phyloP scores from a whole-genome alignment of 306 rosid species.

The Comarum palustre region DNA sequence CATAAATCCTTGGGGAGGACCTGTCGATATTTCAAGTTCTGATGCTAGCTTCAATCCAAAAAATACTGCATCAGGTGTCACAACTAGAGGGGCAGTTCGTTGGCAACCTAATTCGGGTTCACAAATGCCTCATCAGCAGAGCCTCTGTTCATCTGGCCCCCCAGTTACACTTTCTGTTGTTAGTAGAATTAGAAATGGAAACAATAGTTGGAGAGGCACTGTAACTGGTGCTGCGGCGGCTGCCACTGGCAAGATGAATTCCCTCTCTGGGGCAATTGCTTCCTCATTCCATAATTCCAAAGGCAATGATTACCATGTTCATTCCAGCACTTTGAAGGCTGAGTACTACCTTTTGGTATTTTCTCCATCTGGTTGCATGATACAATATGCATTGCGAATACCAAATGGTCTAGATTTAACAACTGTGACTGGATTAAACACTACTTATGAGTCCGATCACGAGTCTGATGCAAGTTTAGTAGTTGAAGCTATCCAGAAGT shows the following conservation, averaged over 20 bases:
- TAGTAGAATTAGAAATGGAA: conserved; percentile 78
- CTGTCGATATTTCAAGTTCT: conserved; percentile 49
- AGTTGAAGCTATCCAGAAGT: conserved; percentile 84
- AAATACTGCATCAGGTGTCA: conserved; percentile 40
- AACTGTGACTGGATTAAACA: conserved; percentile 42
- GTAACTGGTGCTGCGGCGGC: conserved; percentile 96
- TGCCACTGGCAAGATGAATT: conserved; percentile 66
- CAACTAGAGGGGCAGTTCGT: conserved; percentile 35
- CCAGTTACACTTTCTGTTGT: conserved; percentile 78
- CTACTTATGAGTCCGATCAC: conserved; percentile 48
- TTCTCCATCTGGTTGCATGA: conserved; percentile 80
- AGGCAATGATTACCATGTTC: conserved; percentile 42
- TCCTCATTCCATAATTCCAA: conserved; percentile 66
- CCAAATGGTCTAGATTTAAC: conserved; percentile 43
- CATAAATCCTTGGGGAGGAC: conserved; percentile 84
- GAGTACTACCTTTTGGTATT: conserved; percentile 72
- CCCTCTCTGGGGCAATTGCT: conserved; percentile 75
- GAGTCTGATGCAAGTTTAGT: conserved; percentile 64
- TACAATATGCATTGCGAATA: conserved; percentile 62
- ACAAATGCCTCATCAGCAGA: conserved; percentile 52
- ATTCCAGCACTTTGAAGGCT: conserved; percentile 48
- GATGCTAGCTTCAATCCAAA: conserved; percentile 43
- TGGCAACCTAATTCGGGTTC: conserved; percentile 38
- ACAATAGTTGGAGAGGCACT: conserved; percentile 81
- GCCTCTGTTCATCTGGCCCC: conserved; percentile 46